Conservation (phyloP, 805 yeast genomes). For the Candida pini region DNA sequence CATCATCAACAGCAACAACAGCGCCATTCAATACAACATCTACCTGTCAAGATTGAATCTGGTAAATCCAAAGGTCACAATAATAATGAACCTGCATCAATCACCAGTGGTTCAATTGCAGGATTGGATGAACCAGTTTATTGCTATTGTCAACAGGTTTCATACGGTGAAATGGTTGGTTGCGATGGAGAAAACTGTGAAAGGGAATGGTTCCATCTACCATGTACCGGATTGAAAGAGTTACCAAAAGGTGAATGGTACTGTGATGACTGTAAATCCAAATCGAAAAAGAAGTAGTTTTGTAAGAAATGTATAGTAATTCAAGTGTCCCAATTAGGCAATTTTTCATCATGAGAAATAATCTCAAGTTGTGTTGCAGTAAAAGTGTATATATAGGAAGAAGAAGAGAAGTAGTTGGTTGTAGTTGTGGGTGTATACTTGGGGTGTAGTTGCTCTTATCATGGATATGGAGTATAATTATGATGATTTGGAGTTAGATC, state of each 20-base stretch:
- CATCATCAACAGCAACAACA: slow-evolving; percentile 1
- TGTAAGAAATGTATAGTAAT: too few species aligned
- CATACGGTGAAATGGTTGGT: slow-evolving; percentile 98
- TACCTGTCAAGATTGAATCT: too few species aligned
- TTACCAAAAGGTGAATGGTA: slow-evolving; percentile 86
- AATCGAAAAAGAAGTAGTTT: slow-evolving; percentile 10
- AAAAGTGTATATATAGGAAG: too few species aligned
- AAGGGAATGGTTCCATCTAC: slow-evolving; percentile 93
- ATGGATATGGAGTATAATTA: background rate
- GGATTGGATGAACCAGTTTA: slow-evolving; percentile 66
- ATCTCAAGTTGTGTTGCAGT: too few species aligned
- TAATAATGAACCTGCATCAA: background rate
- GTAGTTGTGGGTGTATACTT: too few species aligned
- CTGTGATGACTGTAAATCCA: slow-evolving; percentile 56
- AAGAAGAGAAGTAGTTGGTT: too few species aligned
- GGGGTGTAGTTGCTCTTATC: too few species aligned
- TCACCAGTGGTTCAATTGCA: background rate
- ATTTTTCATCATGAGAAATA: too few species aligned
- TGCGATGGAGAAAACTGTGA: slow-evolving; percentile 93
- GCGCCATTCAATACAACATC: too few species aligned
- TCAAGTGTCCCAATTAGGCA: too few species aligned
- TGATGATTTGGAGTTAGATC: background rate
- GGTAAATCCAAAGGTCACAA: slow-evolving; percentile 6
- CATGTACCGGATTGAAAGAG: slow-evolving; percentile 81
- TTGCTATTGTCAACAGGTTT: slow-evolving; percentile 94